Base-by-base conservation (phyloP, 768 basidiomycete species). In the Leccinum uliginosum region DNA sequence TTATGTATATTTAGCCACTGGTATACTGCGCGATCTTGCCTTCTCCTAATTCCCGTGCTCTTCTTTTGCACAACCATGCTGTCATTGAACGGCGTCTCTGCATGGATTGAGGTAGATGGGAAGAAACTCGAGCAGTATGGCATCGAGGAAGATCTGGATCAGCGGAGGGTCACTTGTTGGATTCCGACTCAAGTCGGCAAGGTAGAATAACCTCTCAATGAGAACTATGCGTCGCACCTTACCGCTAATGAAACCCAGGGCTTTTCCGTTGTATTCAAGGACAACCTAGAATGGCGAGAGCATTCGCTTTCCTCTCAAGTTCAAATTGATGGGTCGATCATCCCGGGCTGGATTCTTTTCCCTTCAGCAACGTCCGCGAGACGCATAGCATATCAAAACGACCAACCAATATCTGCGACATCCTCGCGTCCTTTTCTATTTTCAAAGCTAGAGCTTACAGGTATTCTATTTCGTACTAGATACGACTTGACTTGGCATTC, bases 61-160 rank as follows among this genome's bases (percentile, higher is more conserved):
- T 3, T n/a, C 26, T 15, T n/a, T 6, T 11, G 26, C 29, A 44
- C 51, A 47, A 48, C 30, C 56, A 71, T 73, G 69, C 23, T 64
- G 53, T 63, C 60, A n/a, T 44, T 65, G 19, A 32, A 58, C 52
- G 40, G 34, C 11, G 7, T 73, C 52, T 63, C 60, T 23, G 61
- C 69, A 6, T 71, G 69, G 63, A 51, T 71, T 10, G 65, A 67
- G 51, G 69, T 72, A 23, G 71, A 69, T 23, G 67, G 62, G 1
- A 50, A 55, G 29, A 57, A 62, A 59, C 58, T 71, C 51, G 65
- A 71, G 8, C 59, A 65, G 45, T 65, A 71, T 26, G 57, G 62
- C 2, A 49, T 73, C 23, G 63, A 71, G 32, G 59, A 62, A 19
- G 45, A 56, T 52, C 44, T 12, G 3, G 56, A 44, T 10, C 54